Base-by-base conservation (phyloP, 176 grass and related monocot genomes). In the Eleusine indica region DNA sequence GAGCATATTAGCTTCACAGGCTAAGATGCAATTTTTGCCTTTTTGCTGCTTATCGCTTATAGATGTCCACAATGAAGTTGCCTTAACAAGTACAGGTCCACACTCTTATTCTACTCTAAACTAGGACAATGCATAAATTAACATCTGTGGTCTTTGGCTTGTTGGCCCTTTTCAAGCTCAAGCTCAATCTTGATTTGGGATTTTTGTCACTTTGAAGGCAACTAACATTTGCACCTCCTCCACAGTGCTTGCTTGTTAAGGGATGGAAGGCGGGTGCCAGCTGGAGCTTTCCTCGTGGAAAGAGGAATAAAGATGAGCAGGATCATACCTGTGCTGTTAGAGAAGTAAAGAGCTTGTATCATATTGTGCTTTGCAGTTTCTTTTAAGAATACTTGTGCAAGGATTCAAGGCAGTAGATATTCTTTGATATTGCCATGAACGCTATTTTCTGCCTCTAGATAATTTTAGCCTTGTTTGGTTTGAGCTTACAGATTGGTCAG, bases 261-360 rank as follows among this genome's bases (percentile, higher is more conserved):
- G 93, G 96, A 51, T 98, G 96, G 96, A 98, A 95, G 71, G 74
- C 93, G 25, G 91, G 92, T 32, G 92, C 96, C 65, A 95, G 93
- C 65, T 98, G 96, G 96, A 98, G 96, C 75, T 95, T 98, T 79
- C 96, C 96, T 62, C 92, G 96, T 86, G 96, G 96, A 80, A 98
- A 98, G 89, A 91, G 91, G 86, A 93, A 91, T 75, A 95, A 98
- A 89, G 93, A 98, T 75, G 96, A 98, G 83, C 91, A 98, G 88
- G 96, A 95, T 74, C 91, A 94, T 74, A 91, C 88, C 21, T 94
- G 93, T 87, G 96, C 93, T 66, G 90, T 93, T 88, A 87, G 96
- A 87, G 96, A 98, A 85, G 96, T 98, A 92, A 90, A n/a, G 35
- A 67, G 85, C 86, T 78, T 47, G 14, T n/a, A 77, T 78, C 21